These are phyloP conservation scores for Hyphodiscus sp. DNA, from an alignment of 2,329 filamentous ascomycete genomes.

Conservation along the genomic window DNA sequence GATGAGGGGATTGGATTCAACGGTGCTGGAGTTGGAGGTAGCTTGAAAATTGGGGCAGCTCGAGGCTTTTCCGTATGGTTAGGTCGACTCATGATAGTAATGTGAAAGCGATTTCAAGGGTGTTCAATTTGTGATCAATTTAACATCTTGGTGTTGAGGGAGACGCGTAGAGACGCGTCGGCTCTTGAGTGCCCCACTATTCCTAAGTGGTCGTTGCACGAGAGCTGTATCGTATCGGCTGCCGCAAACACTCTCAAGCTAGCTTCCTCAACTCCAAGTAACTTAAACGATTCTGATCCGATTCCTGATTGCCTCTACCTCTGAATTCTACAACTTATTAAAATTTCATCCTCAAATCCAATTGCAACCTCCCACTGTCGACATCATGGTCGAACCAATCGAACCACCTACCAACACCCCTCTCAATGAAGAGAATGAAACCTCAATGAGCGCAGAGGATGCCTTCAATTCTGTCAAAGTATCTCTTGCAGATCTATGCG, in stretches of 20 bases:
- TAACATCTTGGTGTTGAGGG: not conserved
- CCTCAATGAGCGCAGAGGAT: slow-evolving; percentile 21
- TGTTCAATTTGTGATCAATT: not conserved
- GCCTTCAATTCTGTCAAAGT: slow-evolving; percentile 40
- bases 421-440: slow-evolving; percentile 17
- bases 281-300: not conserved
- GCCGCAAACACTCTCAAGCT: slow-evolving; percentile 6
- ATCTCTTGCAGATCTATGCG: slow-evolving; percentile 67
- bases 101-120: not conserved
- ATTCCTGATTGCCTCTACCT: not conserved
- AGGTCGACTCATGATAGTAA: slow-evolving; percentile 22
- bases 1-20: slow-evolving; percentile 70
- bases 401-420: slow-evolving; percentile 16
- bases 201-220: not conserved
- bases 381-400: slow-evolving; percentile 25
- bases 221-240: slow-evolving; percentile 2
- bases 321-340: not conserved
- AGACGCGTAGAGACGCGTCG: slow-evolving; percentile 17
- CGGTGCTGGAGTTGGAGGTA: slow-evolving; percentile 21
- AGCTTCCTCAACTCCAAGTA: not conserved
- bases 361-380: not conserved
- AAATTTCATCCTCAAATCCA: not conserved
- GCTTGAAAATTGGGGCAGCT: slow-evolving; percentile 25
- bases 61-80: slow-evolving; percentile 20
- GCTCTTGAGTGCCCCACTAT: slow-evolving; percentile 4